Conservation (phyloP, 2,329 filamentous ascomycete species). For the Penicillium sp. region DNA sequence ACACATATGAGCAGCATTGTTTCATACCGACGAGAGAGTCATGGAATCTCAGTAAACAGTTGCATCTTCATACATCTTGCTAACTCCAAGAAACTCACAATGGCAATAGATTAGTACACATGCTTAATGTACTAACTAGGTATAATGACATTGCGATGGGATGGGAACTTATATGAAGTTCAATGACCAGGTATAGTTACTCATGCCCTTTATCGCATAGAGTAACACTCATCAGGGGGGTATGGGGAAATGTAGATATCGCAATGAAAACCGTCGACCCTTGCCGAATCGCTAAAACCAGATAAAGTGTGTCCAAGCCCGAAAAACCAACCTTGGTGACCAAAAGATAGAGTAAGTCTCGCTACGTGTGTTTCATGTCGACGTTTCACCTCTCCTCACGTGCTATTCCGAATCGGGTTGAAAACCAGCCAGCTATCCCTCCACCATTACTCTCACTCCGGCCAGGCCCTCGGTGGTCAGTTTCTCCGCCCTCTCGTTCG, state of each 20-base stretch:
- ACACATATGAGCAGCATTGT: too few relatives aligned
- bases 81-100: too few relatives aligned
- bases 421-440: constrained; percentile 30
- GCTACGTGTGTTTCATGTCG: constrained; percentile 7
- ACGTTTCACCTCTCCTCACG: constrained; percentile 2
- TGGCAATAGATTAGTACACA: too few relatives aligned
- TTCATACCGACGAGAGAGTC: neutral
- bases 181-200: neutral
- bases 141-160: neutral
- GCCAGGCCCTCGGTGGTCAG: constrained; percentile 15
- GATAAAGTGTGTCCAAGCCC: neutral
- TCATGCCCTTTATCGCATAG: neutral
- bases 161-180: neutral
- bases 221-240: neutral
- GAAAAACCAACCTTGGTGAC: neutral
- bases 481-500: constrained; percentile 8
- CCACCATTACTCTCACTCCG: constrained; percentile 13
- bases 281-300: constrained; percentile 6
- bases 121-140: neutral
- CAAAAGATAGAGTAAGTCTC: neutral
- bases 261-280: neutral
- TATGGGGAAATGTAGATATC: neutral
- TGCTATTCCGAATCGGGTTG: constrained; percentile 20
- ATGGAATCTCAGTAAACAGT: too few relatives aligned
- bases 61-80: too few relatives aligned